Percentiles rank a stretch among this genome's conserved stretches.
These are phyloP conservation scores for Verticillium tricorpus DNA, from an alignment of 2,329 filamentous ascomycete genomes.

Conservation along the genomic window DNA sequence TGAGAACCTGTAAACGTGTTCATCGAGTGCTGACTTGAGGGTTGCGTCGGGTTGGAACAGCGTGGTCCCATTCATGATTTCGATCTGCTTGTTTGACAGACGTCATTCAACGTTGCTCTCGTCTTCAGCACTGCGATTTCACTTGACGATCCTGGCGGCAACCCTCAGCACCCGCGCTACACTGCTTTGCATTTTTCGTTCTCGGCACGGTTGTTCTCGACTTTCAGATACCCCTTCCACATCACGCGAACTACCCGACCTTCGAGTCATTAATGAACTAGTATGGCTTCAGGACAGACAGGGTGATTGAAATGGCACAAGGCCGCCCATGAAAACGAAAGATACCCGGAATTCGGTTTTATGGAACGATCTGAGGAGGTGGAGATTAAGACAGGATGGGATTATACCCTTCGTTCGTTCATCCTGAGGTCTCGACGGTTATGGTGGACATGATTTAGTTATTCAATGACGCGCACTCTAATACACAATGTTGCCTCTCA, in stretches of 20 bases:
- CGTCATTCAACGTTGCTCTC: neutral
- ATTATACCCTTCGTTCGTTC: neutral
- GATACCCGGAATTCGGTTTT: neutral
- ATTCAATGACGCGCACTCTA: neutral
- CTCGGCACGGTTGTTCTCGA: neutral
- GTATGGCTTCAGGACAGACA: neutral
- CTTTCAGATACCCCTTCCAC: neutral
- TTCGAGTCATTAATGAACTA: neutral
- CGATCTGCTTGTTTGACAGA: neutral
- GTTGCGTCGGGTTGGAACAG: slow-evolving; percentile 9
- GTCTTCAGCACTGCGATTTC: neutral
- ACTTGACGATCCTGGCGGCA: neutral
- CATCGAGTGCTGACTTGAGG: slow-evolving; percentile 12
- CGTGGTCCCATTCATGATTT: slow-evolving; percentile 7
- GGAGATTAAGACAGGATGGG: neutral
- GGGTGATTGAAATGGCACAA: neutral
- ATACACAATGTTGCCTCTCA: neutral
- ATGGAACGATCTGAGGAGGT: neutral
- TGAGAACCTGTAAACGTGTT: slow-evolving; percentile 69
- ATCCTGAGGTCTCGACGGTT: neutral
- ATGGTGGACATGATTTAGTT: neutral
- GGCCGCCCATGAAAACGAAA: neutral
- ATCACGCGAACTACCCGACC: neutral
- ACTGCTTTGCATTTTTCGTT: neutral
- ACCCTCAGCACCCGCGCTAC: neutral